Evolutionary conservation across 106 monocot species (phyloP), one percentile per base, ranked within the genome.

Genomic region (Amphibolis antarctica): DNA sequence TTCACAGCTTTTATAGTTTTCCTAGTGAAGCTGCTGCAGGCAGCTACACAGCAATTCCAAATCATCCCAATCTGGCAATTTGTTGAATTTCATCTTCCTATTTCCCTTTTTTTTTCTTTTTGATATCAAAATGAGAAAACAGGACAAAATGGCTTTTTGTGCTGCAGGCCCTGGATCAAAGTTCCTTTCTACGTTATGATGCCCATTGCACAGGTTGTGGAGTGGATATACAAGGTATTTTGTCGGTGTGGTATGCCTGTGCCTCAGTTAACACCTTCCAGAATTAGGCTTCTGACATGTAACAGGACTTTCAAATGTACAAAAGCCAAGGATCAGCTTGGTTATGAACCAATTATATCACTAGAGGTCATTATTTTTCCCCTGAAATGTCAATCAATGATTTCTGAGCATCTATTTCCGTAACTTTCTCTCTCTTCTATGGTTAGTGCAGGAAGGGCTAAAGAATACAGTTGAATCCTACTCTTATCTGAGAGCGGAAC

Each of bases 211-310:
- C 80, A 81, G 51, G 14, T 84, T 11, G 82, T 98, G 53, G 98
- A 98, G 71, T 71, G 66, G 55, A 77, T 76, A 42, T 98, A 90
- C 55, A 87, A 77, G 65, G 30, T 70, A 26, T 77, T 98, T 28
- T 77, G 80, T 63, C 72, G 51, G 5, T 98, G 85, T 80, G 98
- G 98, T 20, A 98, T 98, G 98, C 61, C 45, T 64, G 91, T 98
- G 31, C 98, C 98, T 23, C 98, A 98, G 70, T 74, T 91, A 50
- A 91, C 85, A 48, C 98, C 98, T 62, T 98, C 98, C 3, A 82
- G 98, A 77, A 64, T 98, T 55, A 85, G 98, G 60, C 85, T 98
- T 65, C 82, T 98, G 23, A 77, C 91, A 61, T 98, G 98, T 65
- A 82, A 82, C 66, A 80, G 91, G 62, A 98, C 98, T 52, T 98